These are phyloP conservation scores for Xylaria scruposa DNA, from an alignment of 495 filamentous ascomycete species.

Conservation along the genomic window DNA sequence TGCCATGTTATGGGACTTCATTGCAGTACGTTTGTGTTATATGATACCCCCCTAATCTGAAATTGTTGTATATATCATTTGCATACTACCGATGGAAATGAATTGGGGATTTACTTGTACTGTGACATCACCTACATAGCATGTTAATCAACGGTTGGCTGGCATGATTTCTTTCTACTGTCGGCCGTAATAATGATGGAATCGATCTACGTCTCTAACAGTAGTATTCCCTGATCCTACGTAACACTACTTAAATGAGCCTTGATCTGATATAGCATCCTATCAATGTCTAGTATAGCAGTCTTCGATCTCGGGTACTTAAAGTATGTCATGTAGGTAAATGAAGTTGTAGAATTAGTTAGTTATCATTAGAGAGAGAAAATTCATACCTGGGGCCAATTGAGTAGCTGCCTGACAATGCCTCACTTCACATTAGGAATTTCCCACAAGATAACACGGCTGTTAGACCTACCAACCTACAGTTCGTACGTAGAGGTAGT, in stretches of 20 bases:
- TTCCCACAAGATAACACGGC: too few relatives aligned
- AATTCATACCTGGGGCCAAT: neutral
- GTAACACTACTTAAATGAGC: neutral
- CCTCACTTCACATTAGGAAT: too few relatives aligned
- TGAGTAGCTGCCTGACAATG: neutral
- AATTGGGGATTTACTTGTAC: neutral
- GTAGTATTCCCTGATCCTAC: neutral
- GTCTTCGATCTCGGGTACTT: neutral
- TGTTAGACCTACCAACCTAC: too few relatives aligned
- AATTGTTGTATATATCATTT: slow-evolving; percentile 16
- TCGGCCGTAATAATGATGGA: neutral
- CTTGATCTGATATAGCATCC: neutral
- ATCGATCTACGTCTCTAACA: neutral
- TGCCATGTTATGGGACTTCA: neutral
- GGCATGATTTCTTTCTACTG: neutral
- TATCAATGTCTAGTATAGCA: neutral
- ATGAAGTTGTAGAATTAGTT: neutral
- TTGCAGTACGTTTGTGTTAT: slow-evolving; percentile 13
- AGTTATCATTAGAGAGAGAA: neutral
- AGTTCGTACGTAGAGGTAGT: neutral
- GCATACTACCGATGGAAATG: slow-evolving; percentile 3
- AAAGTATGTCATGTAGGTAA: neutral
- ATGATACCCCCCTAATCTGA: slow-evolving; percentile 28
- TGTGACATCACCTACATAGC: neutral
- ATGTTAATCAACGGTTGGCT: neutral